Evolutionary conservation across 2,329 filamentous ascomycete genomes (phyloP).

Genomic region (Ophiocordyceps sinensis): DNA sequence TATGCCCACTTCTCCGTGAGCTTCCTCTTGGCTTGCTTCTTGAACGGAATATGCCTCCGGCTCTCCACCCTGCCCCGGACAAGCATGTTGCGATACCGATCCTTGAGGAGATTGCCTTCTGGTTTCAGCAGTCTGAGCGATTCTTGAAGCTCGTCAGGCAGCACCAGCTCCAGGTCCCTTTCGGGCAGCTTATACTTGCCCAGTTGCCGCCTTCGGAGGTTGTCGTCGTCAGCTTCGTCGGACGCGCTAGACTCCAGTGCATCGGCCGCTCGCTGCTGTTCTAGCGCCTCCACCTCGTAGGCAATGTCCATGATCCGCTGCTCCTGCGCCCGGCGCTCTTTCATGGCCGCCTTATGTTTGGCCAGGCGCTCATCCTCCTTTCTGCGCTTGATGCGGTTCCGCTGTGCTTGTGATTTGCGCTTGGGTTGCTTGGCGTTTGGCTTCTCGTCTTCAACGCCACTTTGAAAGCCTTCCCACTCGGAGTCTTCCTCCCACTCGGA

Average conservation of each 20-base stretch:
- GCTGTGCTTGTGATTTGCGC: slow-evolving; percentile 72
- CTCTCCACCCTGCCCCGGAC: slow-evolving; percentile 81
- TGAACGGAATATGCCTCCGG: slow-evolving; percentile 63
- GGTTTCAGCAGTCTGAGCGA: slow-evolving; percentile 73
- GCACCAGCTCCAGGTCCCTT: slow-evolving; percentile 64
- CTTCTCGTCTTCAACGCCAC: slow-evolving; percentile 56
- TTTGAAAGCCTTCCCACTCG: slow-evolving; percentile 82
- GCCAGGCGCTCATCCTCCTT: slow-evolving; percentile 72
- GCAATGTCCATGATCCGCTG: slow-evolving; percentile 58
- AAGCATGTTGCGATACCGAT: slow-evolving; percentile 79
- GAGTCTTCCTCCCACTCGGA: slow-evolving; percentile 76
- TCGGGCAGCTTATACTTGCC: slow-evolving; percentile 63
- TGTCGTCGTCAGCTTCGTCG: slow-evolving; percentile 44
- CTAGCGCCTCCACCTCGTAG: slow-evolving; percentile 44
- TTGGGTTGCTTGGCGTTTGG: slow-evolving; percentile 53
- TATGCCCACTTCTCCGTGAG: slow-evolving; percentile 93
- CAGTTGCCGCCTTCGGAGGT: slow-evolving; percentile 56
- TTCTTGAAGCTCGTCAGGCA: slow-evolving; percentile 73
- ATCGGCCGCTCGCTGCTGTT: slow-evolving; percentile 29
- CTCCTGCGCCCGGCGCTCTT: slow-evolving; percentile 57
- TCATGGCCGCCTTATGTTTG: slow-evolving; percentile 63
- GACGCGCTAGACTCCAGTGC: slow-evolving; percentile 31
- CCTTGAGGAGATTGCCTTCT: slow-evolving; percentile 88
- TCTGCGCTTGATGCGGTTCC: slow-evolving; percentile 76
- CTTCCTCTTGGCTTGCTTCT: slow-evolving; percentile 68